Base-by-base conservation (phyloP, 2,329 filamentous ascomycete genomes). In the Arthrobotrys megalospora region DNA sequence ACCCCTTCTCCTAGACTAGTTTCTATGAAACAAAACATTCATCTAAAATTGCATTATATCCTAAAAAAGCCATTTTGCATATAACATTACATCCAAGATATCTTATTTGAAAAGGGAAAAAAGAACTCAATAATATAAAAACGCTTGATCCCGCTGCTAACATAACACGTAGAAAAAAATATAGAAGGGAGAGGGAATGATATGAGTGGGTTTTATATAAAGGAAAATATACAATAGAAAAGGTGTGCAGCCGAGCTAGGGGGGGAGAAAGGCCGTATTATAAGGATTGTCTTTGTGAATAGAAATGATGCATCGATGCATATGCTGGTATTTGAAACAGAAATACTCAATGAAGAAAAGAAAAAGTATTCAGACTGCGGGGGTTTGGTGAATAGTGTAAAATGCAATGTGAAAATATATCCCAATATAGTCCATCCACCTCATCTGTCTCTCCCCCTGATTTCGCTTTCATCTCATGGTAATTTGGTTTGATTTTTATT, bases 191-290 rank as follows among this genome's bases (percentile, higher is more conserved):
- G 16, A 28, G n/a, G 43, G 24, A 69, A 60, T 36, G 47, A 28
- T 58, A 53, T 50, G 14, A 47, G 48, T 38, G 41, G 32, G 32
- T 11, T 52, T 21, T 45, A 21, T 11, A 55, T 43, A 64, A 53
- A 38, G 36, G 58, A 65, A 72, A 72, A 72, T 72, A 65, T 72
- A 72, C 69, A 72, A 34, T 28, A 47, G 60, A 72, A 65, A 65
- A 47, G 19, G 6, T 19, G 53, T 14, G 45, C 32, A 34, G 47
- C 28, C 50, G 12, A n/a, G 11, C n/a, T 4, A 16, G 19, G 11
- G 53, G 24, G 16, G 14, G 5, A 36, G 1, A 14, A 14, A 14
- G 36, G 34, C 50, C 34, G 48, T 32, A 69, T 69, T 69, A 69
- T 47, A 69, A 69, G 50, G 65, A 69, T 69, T 60, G 65, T 69